Evolutionary conservation across 2,329 filamentous ascomycete species (phyloP).

Genomic region (Aspergillus puulaauensis): DNA sequence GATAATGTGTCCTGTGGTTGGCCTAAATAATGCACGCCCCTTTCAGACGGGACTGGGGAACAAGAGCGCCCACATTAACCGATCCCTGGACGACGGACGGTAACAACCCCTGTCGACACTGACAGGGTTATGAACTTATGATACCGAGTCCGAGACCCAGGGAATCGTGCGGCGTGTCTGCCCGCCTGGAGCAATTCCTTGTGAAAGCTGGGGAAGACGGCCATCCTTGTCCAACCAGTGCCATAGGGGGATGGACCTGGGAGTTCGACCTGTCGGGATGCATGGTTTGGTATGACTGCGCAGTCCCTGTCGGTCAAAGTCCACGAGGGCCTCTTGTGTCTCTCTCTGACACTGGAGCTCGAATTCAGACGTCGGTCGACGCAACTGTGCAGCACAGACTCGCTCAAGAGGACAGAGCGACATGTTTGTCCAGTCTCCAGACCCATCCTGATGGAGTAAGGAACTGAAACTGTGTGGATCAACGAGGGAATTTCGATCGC

Average conservation of each 20-base stretch:
- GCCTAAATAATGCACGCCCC: too few relatives aligned
- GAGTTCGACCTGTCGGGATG: not conserved
- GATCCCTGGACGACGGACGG: not conserved
- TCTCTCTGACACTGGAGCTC: too few relatives aligned
- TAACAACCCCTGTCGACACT: not conserved
- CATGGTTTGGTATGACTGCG: not conserved
- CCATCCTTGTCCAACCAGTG: not conserved
- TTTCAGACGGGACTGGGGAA: not conserved
- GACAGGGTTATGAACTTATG: not conserved
- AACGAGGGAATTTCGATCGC: conserved; percentile 5
- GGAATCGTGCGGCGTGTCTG: not conserved
- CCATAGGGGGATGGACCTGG: too few relatives aligned
- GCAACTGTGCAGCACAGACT: not conserved
- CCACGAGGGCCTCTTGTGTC: too few relatives aligned
- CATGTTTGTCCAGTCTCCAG: not conserved
- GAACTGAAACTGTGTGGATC: conserved; percentile 6
- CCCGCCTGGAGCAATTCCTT: not conserved
- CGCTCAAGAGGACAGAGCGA: not conserved
- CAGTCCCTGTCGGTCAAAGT: not conserved
- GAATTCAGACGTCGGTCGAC: not conserved
- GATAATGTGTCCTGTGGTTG: too few relatives aligned
- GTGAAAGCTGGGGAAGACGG: conserved; percentile 5
- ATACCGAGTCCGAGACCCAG: not conserved
- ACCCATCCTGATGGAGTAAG: conserved; percentile 1
- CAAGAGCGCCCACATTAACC: not conserved